Evolutionary conservation across 2,329 filamentous ascomycete species (phyloP).

Genomic region (Fusarium concolor): DNA sequence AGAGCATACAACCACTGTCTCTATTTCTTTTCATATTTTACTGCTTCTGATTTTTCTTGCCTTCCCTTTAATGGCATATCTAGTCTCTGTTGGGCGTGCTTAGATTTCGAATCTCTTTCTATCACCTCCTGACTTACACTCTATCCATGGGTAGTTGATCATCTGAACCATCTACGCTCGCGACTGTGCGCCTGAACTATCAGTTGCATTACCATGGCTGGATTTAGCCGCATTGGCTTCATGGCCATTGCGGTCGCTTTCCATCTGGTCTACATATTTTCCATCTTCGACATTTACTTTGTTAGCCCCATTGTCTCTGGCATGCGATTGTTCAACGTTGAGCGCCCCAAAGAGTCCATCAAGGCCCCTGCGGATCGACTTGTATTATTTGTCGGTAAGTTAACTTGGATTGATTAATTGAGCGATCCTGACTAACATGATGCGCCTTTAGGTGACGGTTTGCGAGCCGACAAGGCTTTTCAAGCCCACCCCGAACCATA

Average conservation of each 20-base stretch:
- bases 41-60: neutral
- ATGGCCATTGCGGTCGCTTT: constrained; percentile 90
- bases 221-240: constrained; percentile 79
- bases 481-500: constrained; percentile 92
- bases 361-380: constrained; percentile 89
- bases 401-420: neutral
- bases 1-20: neutral
- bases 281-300: constrained; percentile 99
- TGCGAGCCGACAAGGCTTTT: constrained; percentile 98
- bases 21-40: neutral
- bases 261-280: constrained; percentile 92
- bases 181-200: neutral
- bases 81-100: neutral
- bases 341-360: constrained; percentile 63
- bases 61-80: constrained; percentile 23
- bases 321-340: constrained; percentile 84
- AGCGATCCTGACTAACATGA: constrained; percentile 17
- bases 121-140: constrained; percentile 40
- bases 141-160: constrained; percentile 7
- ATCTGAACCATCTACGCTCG: neutral
- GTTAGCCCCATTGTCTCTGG: constrained; percentile 96
- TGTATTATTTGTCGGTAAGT: constrained; percentile 88
- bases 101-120: constrained; percentile 9
- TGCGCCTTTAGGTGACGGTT: constrained; percentile 75
- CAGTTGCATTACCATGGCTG: constrained; percentile 59